These are phyloP conservation scores for Bondarzewia mesenterica DNA, from an alignment of 1,284 basidiomycete genomes.

Conservation along the genomic window DNA sequence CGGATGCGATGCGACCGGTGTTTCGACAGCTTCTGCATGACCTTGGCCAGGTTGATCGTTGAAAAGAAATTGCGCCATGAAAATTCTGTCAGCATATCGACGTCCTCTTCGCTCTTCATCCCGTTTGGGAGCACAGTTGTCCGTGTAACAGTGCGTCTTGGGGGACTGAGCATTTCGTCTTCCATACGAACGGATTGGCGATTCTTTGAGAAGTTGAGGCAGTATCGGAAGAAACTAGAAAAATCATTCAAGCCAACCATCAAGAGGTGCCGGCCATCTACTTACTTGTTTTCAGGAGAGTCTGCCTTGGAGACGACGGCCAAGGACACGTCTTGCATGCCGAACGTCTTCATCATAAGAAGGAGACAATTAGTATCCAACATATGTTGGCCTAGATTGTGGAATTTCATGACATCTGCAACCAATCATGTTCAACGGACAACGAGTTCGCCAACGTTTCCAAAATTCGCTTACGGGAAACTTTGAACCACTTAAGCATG, in stretches of 20 bases:
- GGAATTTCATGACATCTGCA: constrained; percentile 95
- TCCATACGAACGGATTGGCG: constrained; percentile 44
- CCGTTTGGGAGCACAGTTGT: constrained; percentile 57
- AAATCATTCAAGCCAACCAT: constrained; percentile 8
- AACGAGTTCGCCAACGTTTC: constrained; percentile 4
- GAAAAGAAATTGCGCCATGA: constrained; percentile 99
- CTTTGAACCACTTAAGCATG: constrained; percentile 97
- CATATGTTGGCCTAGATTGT: constrained; percentile 90
- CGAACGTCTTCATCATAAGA: constrained; percentile 97
- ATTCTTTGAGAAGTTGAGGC: constrained; percentile 65
- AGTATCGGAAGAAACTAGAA: constrained; percentile 91
- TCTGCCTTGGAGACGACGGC: constrained; percentile 87
- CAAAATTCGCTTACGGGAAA: constrained; percentile 66
- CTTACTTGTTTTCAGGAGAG: constrained; percentile 79
- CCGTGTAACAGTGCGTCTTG: constrained; percentile 49
- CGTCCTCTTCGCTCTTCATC: constrained; percentile 71
- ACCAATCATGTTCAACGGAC: background rate
- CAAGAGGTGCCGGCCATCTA: constrained; percentile 4
- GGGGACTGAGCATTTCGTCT: constrained; percentile 51
- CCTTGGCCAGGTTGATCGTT: constrained; percentile 96
- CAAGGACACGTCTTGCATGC: constrained; percentile 83
- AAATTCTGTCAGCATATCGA: constrained; percentile 89
- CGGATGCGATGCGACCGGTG: constrained; percentile 90
- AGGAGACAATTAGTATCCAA: constrained; percentile 95
- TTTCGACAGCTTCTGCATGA: constrained; percentile 97